Evolutionary conservation across 345 rosid species (phyloP).

Genomic region (Acer yangbiense): DNA sequence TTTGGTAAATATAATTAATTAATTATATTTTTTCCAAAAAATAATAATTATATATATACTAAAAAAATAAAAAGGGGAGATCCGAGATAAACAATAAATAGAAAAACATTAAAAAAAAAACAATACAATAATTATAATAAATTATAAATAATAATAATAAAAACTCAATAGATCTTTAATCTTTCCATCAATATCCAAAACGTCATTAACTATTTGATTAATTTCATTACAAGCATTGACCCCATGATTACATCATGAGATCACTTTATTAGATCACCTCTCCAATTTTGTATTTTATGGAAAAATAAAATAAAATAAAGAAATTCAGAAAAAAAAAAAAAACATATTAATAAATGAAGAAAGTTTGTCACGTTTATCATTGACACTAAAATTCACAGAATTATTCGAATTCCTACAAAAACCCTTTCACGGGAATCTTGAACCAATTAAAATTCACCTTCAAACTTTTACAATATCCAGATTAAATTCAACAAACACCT

Average conservation of each 20-base stretch:
- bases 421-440: not conserved
- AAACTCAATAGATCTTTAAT: no score
- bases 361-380: not conserved
- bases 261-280: not conserved
- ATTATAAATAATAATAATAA: no score
- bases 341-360: not conserved
- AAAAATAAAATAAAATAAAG: not conserved
- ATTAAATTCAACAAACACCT: not conserved
- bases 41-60: no score
- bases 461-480: not conserved
- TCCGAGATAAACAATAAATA: no score
- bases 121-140: no score
- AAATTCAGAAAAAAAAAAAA: no score
- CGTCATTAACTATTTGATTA: no score
- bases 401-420: constrained; percentile 5
- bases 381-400: not conserved
- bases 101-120: no score
- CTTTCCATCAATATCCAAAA: no score
- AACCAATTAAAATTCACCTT: constrained; percentile 2
- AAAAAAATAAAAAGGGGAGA: no score
- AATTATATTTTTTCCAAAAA: no score
- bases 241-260: not conserved
- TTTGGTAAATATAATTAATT: no score
- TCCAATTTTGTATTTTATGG: not conserved
- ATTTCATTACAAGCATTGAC: not conserved